phyloP scores from a whole-genome alignment of 805 yeast species.

The Starmerella vaccinii region DNA sequence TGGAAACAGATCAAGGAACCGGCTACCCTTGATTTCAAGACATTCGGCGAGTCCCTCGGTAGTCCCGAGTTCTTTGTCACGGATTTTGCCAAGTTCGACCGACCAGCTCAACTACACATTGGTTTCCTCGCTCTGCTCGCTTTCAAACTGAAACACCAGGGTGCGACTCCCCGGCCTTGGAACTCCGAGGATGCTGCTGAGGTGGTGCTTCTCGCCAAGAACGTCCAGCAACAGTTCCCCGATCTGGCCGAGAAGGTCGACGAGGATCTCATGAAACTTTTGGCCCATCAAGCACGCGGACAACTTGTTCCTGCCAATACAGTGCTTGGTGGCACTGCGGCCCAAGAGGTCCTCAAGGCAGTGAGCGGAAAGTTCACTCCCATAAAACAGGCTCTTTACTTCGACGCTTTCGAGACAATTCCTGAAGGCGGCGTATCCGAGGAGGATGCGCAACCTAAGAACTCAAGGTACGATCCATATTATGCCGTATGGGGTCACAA shows the following conservation, averaged over 20 bases:
- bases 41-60: slow-evolving; percentile 53
- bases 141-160: slow-evolving; percentile 53
- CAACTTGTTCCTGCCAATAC: slow-evolving; percentile 86
- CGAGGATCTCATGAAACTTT: slow-evolving; percentile 54
- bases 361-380: slow-evolving; percentile 95
- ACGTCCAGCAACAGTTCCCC: slow-evolving; percentile 50
- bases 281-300: slow-evolving; percentile 80
- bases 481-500: slow-evolving; percentile 85
- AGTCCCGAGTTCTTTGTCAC: slow-evolving; percentile 70
- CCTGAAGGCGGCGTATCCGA: slow-evolving; percentile 43
- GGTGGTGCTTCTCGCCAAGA: slow-evolving; percentile 47
- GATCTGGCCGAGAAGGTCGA: slow-evolving; percentile 50
- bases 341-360: slow-evolving; percentile 93
- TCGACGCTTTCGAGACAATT: slow-evolving; percentile 84
- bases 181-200: slow-evolving; percentile 65
- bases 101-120: slow-evolving; percentile 80
- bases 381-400: slow-evolving; percentile 80
- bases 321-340: slow-evolving; percentile 84
- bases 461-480: slow-evolving; percentile 86
- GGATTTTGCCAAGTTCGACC: slow-evolving; percentile 89
- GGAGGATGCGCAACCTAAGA: slow-evolving; percentile 62
- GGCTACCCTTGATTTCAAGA: slow-evolving; percentile 46
- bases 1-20: slow-evolving; percentile 92
- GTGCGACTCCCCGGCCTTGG: slow-evolving; percentile 65
- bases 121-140: slow-evolving; percentile 84